Evolutionary conservation across 768 basidiomycete genomes (phyloP).

Genomic region (Russula sp.): DNA sequence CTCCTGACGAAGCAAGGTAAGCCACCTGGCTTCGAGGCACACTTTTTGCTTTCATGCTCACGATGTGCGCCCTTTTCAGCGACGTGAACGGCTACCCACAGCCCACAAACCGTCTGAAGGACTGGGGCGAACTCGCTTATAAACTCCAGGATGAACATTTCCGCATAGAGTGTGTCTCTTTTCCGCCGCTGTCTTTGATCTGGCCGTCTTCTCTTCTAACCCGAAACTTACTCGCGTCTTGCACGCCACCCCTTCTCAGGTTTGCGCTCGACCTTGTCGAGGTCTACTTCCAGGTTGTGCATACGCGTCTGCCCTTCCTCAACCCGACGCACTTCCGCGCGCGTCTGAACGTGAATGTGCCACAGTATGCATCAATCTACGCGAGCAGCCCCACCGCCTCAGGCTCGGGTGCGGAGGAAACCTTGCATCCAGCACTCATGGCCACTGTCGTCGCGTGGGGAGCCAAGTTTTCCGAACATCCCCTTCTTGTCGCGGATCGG

Average conservation of each 20-base stretch:
- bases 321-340: slow-evolving; percentile 77
- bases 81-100: slow-evolving; percentile 8
- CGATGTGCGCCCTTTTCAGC: not conserved
- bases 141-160: slow-evolving; percentile 68
- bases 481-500: slow-evolving; percentile 73
- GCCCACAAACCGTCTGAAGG: slow-evolving; percentile 30
- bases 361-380: slow-evolving; percentile 27
- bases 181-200: not conserved
- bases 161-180: slow-evolving; percentile 71
- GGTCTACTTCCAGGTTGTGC: slow-evolving; percentile 90
- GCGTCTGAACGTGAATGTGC: slow-evolving; percentile 39
- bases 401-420: slow-evolving; percentile 32
- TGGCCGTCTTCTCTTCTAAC: slow-evolving; percentile 11
- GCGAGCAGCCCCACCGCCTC: slow-evolving; percentile 1
- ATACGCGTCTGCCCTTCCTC: slow-evolving; percentile 81
- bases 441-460: slow-evolving; percentile 91
- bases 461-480: slow-evolving; percentile 89
- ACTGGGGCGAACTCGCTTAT: slow-evolving; percentile 71
- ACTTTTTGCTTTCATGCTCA: not conserved
- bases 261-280: slow-evolving; percentile 91
- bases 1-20: slow-evolving; percentile 50
- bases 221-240: slow-evolving; percentile 15
- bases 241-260: slow-evolving; percentile 38
- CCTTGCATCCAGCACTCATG: slow-evolving; percentile 66
- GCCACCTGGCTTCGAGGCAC: slow-evolving; percentile 12